Percentiles rank a stretch among this genome's conserved stretches.
phyloP scores from a whole-genome alignment of 2,329 filamentous ascomycete species.

The Diaporthe caulivora region DNA sequence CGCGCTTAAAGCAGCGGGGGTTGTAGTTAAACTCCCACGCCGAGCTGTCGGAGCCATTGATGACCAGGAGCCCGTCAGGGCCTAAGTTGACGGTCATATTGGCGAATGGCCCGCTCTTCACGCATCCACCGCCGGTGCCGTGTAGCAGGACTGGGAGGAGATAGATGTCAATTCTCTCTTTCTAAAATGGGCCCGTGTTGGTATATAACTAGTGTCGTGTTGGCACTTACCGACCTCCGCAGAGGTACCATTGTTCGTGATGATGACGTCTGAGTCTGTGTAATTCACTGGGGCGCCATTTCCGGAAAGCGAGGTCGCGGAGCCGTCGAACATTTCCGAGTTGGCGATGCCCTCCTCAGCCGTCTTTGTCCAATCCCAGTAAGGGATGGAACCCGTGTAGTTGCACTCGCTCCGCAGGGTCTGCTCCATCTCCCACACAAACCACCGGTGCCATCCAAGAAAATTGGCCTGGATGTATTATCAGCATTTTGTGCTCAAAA shows the following conservation, averaged over 20 bases:
- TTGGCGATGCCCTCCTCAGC: conserved; percentile 50
- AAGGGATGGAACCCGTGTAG: conserved; percentile 55
- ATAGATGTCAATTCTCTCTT: not conserved
- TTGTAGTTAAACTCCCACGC: conserved; percentile 47
- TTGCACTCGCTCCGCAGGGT: conserved; percentile 50
- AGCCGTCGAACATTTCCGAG: conserved; percentile 64
- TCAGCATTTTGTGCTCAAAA: conserved; percentile 42
- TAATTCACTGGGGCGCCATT: conserved; percentile 52
- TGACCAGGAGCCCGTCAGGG: conserved; percentile 49
- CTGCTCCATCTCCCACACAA: conserved; percentile 47
- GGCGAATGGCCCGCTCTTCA: conserved; percentile 63
- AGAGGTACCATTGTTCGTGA: not conserved
- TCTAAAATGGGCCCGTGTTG: conserved; percentile 45
- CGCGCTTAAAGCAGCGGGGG: conserved; percentile 50
- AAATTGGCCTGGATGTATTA: conserved; percentile 44
- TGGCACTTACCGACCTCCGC: conserved; percentile 41
- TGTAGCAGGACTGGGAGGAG: conserved; percentile 51
- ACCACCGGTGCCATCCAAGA: conserved; percentile 49
- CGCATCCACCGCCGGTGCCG: conserved; percentile 68
- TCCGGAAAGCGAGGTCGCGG: conserved; percentile 57
- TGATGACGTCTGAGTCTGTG: conserved; percentile 12
- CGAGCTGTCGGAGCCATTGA: conserved; percentile 35
- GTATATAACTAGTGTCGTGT: conserved; percentile 40
- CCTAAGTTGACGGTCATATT: conserved; percentile 56
- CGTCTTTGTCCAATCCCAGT: conserved; percentile 61